Base-by-base conservation (phyloP, 2,329 filamentous ascomycete genomes). In the Colletotrichum orbiculare region DNA sequence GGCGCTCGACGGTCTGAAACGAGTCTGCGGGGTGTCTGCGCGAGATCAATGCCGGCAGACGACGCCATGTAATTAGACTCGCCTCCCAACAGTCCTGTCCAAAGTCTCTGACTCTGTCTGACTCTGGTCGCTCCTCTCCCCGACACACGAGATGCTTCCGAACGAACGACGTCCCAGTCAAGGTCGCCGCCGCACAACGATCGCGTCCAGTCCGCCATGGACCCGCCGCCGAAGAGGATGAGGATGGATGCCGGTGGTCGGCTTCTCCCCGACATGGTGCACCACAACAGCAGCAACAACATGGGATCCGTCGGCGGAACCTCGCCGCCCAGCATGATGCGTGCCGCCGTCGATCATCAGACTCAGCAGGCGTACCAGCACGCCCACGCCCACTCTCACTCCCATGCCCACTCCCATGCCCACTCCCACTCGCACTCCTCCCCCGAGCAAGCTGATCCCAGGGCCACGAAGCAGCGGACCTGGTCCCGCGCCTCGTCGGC, bases 401-500 rank as follows among this genome's bases (percentile, higher is more conserved):
- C 25, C 25, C 25, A 25, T 1, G 4, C 25, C 1, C 25, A 25
- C 3, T 25, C 25, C 25, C 3, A 25, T 25, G 3, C 25, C 25
- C 25, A 25, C 25, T 25, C 25, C 25, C 25, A 4, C 25, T 25
- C 25, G 3, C 25, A 4, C 25, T 38, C 39, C n/a, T 47, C 56
- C n/a, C 15, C 38, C 37, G 55, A 61, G 47, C 61, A 65, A 42
- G 52, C 38, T 47, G 50, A 55, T 53, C 65, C 55, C 42, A 65
- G 65, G 34, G 39, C 49, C n/a, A 43, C 55, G 61, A 61, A 60
- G 62, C 57, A 61, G 25, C 53, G 61, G 15, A 61, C 61, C 8
- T 65, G 66, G 41, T 63, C 66, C 8, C 66, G 66, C 42, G 66
- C 63, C 1, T 62, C 66, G 8, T 73, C 70, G 13, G 77, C 77